Evolutionary conservation across 306 rosid species (phyloP).

Genomic region (Dalbergia cultrata): DNA sequence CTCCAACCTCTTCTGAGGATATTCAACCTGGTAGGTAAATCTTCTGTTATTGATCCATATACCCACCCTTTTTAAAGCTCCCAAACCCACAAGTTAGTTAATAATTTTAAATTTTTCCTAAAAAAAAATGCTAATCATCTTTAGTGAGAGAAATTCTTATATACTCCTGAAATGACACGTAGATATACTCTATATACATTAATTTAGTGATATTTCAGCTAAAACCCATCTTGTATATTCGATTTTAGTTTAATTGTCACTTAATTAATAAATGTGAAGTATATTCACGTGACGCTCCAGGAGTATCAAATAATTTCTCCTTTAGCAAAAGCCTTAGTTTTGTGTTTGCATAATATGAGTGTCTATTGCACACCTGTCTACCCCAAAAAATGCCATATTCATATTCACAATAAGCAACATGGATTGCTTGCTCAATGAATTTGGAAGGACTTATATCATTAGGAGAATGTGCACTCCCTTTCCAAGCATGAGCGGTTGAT

Average conservation of each 20-base stretch:
- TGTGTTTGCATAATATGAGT: no score
- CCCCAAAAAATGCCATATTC: slow-evolving; percentile 76
- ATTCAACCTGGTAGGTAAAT: slow-evolving; percentile 62
- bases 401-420: slow-evolving; percentile 59
- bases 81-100: not conserved
- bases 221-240: no score
- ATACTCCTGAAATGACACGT: no score
- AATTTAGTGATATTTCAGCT: no score
- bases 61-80: slow-evolving; percentile 42
- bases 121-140: not conserved
- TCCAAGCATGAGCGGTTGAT: slow-evolving; percentile 54
- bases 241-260: no score
- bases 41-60: slow-evolving; percentile 71
- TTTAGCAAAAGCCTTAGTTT: no score
- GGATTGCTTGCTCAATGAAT: slow-evolving; percentile 49
- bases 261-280: no score
- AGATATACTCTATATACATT: no score
- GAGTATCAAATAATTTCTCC: no score
- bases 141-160: no score
- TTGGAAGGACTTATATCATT: slow-evolving; percentile 22
- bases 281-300: no score
- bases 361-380: slow-evolving; percentile 45
- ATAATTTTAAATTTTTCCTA: not conserved
- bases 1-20: slow-evolving; percentile 76
- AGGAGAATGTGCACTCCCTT: slow-evolving; percentile 36